phyloP scores from a whole-genome alignment of 202 grass and related monocot species.

The Setaria italica region DNA sequence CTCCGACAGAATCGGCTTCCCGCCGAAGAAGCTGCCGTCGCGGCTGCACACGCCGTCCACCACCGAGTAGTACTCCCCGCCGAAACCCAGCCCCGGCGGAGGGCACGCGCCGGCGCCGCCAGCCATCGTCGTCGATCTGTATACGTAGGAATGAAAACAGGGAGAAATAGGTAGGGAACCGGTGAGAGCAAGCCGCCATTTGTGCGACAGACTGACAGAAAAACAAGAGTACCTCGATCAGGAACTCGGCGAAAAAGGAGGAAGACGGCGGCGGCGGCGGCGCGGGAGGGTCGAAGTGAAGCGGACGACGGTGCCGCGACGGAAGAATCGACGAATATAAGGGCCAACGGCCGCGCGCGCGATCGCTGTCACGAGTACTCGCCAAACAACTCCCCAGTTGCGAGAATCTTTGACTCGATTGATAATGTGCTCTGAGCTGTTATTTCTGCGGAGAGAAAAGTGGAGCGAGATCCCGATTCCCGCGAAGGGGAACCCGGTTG shows the following conservation, averaged over 20 bases:
- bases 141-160: too few relatives aligned
- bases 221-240: not conserved
- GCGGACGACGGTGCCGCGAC: not conserved
- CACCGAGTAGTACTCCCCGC: slow-evolving; percentile 71
- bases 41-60: slow-evolving; percentile 65
- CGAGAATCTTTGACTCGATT: slow-evolving; percentile 15
- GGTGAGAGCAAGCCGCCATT: too few relatives aligned
- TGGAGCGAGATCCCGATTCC: not conserved
- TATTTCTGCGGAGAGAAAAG: not conserved
- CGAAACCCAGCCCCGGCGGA: slow-evolving; percentile 59
- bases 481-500: not conserved
- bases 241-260: not conserved
- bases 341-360: not conserved
- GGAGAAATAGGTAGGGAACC: not conserved
- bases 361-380: not conserved
- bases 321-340: not conserved
- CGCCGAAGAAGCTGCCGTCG: slow-evolving; percentile 76
- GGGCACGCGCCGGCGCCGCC: slow-evolving; percentile 39
- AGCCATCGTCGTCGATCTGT: not conserved
- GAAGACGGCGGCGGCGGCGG: not conserved
- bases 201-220: too few relatives aligned
- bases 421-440: not conserved
- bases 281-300: not conserved
- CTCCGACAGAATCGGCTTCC: slow-evolving; percentile 68
- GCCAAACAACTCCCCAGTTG: not conserved